Conservation (phyloP, 306 rosid genomes). For the Sphenostylis stenocarpa region DNA sequence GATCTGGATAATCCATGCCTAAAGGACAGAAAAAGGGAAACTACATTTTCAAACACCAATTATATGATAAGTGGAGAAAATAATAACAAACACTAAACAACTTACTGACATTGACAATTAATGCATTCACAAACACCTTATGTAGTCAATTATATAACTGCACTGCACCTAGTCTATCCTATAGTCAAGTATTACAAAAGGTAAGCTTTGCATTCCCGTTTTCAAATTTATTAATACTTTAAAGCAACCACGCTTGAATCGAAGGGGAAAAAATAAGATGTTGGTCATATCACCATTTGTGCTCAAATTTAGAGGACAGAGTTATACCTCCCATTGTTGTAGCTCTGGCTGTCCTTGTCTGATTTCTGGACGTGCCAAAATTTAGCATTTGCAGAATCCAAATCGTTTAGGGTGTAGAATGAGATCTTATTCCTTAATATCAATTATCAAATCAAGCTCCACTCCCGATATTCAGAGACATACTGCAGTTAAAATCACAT, state of each 20-base stretch:
- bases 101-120: background rate
- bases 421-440: slow-evolving; percentile 38
- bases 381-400: slow-evolving; percentile 60
- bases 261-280: background rate
- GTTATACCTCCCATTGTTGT: slow-evolving; percentile 75
- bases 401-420: slow-evolving; percentile 11
- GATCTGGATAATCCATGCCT: slow-evolving; percentile 85
- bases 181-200: slow-evolving; percentile 10
- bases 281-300: background rate
- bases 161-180: background rate
- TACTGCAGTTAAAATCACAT: slow-evolving; percentile 46
- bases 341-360: slow-evolving; percentile 64
- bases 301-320: slow-evolving; percentile 1
- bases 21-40: slow-evolving; percentile 21
- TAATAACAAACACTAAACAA: background rate
- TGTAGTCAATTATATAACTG: background rate
- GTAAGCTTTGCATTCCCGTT: slow-evolving; percentile 7
- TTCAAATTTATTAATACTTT: slow-evolving; percentile 29
- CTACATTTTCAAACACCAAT: slow-evolving; percentile 10
- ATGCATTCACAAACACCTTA: slow-evolving; percentile 14
- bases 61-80: background rate
- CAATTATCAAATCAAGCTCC: slow-evolving; percentile 41
- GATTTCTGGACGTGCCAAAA: slow-evolving; percentile 68
- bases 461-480: slow-evolving; percentile 34
- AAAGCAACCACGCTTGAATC: background rate